Evolutionary conservation across 139 green algal species (phyloP).

Genomic region (Desmodesmus armatus): DNA sequence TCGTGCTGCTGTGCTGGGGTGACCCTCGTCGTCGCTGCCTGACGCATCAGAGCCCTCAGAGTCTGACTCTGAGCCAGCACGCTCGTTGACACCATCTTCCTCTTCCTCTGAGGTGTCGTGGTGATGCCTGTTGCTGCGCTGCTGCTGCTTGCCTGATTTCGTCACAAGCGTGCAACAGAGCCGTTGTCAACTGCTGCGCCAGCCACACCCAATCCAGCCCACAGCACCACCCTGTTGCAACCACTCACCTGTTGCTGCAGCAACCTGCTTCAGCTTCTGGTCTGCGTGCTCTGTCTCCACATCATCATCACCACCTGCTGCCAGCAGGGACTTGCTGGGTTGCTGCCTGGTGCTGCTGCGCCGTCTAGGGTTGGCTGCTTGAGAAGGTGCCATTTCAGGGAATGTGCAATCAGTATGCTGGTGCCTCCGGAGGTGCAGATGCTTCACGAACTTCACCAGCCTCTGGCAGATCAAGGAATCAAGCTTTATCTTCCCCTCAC

Average conservation of each 20-base stretch:
- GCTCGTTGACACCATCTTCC: background rate
- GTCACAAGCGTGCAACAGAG: background rate
- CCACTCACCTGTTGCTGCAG: too few relatives aligned
- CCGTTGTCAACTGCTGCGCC: background rate
- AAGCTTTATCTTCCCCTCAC: too few relatives aligned
- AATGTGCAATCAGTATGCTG: too few relatives aligned
- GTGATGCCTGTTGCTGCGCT: background rate
- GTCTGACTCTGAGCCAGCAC: too few relatives aligned
- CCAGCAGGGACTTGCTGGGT: background rate
- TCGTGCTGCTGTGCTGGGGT: background rate
- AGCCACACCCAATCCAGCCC: background rate
- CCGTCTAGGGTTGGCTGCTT: too few relatives aligned
- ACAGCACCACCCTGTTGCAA: background rate
- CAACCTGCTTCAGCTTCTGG: background rate
- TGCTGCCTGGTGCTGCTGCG: slow-evolving; percentile 11
- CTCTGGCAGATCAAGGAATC: too few relatives aligned
- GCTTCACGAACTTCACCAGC: too few relatives aligned
- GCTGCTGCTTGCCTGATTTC: too few relatives aligned
- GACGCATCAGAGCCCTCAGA: background rate
- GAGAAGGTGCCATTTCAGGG: background rate
- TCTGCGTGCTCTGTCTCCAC: background rate
- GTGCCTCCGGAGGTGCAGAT: too few relatives aligned
- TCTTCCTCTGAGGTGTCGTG: background rate
- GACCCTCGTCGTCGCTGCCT: background rate
- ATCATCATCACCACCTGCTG: too few relatives aligned